Evolutionary conservation across 345 rosid genomes (phyloP).

Genomic region (Heritiera fomes): DNA sequence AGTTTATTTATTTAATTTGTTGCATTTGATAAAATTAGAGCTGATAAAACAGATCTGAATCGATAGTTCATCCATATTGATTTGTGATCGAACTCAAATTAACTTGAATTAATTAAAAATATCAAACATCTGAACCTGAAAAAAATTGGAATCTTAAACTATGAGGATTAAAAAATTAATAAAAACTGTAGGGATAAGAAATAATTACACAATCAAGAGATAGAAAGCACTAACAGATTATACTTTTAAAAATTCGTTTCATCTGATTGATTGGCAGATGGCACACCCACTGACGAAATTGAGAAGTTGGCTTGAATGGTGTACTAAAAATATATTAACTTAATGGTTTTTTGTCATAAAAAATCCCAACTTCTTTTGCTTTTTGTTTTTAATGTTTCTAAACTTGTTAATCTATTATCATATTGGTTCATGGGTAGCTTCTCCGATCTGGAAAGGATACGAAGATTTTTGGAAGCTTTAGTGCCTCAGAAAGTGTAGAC

Average conservation of each 20-base stretch:
- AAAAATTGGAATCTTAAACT: too few species aligned
- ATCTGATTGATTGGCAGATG: background rate
- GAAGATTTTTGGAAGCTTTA: conserved; percentile 19
- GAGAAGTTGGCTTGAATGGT: background rate
- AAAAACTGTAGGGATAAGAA: background rate
- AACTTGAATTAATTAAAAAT: too few species aligned
- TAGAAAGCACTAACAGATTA: conserved; percentile 2
- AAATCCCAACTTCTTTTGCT: background rate
- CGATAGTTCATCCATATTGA: too few species aligned
- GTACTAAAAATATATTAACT: background rate
- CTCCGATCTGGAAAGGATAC: conserved; percentile 15
- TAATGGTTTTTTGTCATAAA: background rate
- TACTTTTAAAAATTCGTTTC: background rate
- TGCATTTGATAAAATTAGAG: too few species aligned
- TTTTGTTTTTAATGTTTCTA: background rate
- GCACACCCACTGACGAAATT: background rate
- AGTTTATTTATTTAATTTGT: too few species aligned
- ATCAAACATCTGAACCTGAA: too few species aligned
- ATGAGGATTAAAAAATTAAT: background rate
- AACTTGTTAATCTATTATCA: conserved; percentile 8
- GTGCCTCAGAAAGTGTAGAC: conserved; percentile 57
- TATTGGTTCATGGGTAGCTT: conserved; percentile 14
- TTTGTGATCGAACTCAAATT: too few species aligned
- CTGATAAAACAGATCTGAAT: too few species aligned
- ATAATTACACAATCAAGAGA: conserved; percentile 5